Percentiles rank a stretch among this genome's conserved stretches.
Evolutionary conservation across 768 basidiomycete genomes (phyloP).

Genomic region (Clavulina sp.): DNA sequence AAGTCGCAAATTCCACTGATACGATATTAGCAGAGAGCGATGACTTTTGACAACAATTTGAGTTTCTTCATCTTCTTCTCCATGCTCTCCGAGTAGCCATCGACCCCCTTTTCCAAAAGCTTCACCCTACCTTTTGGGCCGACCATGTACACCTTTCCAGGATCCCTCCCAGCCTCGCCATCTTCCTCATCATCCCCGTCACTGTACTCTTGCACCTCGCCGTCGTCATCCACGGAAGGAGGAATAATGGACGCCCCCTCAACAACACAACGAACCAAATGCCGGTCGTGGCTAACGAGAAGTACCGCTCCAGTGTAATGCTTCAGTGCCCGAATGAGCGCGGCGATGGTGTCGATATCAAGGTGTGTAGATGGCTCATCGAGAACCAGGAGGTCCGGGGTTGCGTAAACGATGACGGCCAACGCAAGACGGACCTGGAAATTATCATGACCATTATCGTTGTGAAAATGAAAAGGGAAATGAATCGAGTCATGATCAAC

Average conservation of each 20-base stretch:
- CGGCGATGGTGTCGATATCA: conserved; percentile 41
- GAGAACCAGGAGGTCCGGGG: conserved; percentile 34
- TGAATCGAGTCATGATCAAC: background rate
- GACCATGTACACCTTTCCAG: conserved; percentile 5
- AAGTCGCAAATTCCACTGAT: no score
- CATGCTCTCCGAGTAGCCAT: conserved; percentile 6
- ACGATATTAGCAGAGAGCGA: no score
- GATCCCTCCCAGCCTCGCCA: background rate
- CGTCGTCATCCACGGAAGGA: background rate
- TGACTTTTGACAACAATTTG: no score
- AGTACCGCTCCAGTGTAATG: conserved; percentile 38
- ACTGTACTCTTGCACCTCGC: conserved; percentile 4
- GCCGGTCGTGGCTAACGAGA: conserved; percentile 49
- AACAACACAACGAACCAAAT: conserved; percentile 7
- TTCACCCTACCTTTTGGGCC: conserved; percentile 6
- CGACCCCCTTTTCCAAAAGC: conserved; percentile 3
- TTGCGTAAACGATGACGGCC: conserved; percentile 32
- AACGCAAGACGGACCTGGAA: conserved; percentile 40
- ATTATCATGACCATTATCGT: background rate
- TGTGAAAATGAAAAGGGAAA: background rate
- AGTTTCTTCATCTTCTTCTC: conserved; percentile 3
- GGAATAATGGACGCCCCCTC: conserved; percentile 7
- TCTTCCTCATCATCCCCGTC: conserved; percentile 4
- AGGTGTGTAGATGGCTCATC: conserved; percentile 54
- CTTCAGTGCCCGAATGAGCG: conserved; percentile 33